These are phyloP conservation scores for Schwanniomyces yamadae DNA, from an alignment of 805 yeast genomes.

Conservation along the genomic window DNA sequence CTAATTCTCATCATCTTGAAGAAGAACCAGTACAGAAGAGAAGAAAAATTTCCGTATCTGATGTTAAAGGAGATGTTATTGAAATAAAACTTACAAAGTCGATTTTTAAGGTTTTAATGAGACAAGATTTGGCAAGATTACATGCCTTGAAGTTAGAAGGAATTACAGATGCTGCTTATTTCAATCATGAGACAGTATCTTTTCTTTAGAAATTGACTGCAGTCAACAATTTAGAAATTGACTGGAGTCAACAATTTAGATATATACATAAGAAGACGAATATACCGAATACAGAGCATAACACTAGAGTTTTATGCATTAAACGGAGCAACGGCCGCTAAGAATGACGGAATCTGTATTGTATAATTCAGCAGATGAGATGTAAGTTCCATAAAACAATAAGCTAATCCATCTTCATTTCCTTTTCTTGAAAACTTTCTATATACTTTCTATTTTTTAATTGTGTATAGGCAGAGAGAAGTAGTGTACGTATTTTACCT, in stretches of 20 bases:
- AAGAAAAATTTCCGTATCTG: slow-evolving; percentile 8
- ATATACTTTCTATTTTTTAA: not conserved
- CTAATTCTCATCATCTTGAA: not conserved
- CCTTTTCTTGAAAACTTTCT: no score
- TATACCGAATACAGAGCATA: no score
- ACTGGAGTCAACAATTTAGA: no score
- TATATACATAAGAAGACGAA: no score
- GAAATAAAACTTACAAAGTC: slow-evolving; percentile 43
- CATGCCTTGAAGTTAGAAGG: slow-evolving; percentile 33
- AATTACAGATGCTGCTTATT: slow-evolving; percentile 20
- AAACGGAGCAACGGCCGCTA: no score
- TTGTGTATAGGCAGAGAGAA: not conserved
- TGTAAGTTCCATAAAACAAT: no score
- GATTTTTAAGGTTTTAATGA: slow-evolving; percentile 39
- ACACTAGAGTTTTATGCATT: no score
- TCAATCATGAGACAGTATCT: slow-evolving; percentile 6
- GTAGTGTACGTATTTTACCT: not conserved
- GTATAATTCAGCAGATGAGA: no score
- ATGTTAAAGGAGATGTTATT: slow-evolving; percentile 35
- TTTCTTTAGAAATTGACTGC: no score
- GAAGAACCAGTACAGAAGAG: slow-evolving; percentile 8
- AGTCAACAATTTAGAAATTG: no score
- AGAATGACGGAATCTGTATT: no score
- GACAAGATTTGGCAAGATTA: slow-evolving; percentile 22
- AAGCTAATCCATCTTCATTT: no score